Conservation (phyloP, 177 flowering plant genomes). For the Vitis hybrid region DNA sequence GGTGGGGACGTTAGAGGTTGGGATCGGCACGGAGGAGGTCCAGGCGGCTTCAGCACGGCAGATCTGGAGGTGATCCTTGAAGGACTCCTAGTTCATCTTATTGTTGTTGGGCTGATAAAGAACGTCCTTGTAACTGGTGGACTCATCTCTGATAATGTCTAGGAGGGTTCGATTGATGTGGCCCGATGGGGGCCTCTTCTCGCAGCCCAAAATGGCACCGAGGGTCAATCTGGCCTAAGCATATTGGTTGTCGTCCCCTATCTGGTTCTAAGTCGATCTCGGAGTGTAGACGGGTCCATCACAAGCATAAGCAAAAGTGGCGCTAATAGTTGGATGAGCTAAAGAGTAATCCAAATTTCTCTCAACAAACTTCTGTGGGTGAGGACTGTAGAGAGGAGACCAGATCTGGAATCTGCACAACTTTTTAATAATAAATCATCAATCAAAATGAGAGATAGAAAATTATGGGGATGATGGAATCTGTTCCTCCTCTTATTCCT, state of each 20-base stretch:
- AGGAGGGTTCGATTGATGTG: conserved; percentile 44
- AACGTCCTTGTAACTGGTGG: conserved; percentile 23
- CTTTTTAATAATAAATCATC: no score
- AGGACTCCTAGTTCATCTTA: conserved; percentile 47
- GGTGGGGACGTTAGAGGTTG: conserved; percentile 30
- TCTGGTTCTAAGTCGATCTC: conserved; percentile 32
- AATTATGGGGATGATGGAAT: background rate
- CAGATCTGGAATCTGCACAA: no score
- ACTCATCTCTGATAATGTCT: conserved; percentile 62
- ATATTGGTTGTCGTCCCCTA: conserved; percentile 15
- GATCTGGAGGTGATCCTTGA: conserved; percentile 54
- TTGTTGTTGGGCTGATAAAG: conserved; percentile 5
- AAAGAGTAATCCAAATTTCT: no score
- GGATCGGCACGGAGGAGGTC: conserved; percentile 31
- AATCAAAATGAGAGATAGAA: background rate
- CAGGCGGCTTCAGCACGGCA: conserved; percentile 48
- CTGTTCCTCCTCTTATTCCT: background rate
- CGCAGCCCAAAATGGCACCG: conserved; percentile 39
- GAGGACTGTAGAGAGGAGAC: fast-evolving
- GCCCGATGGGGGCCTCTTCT: conserved; percentile 9
- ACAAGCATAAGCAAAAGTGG: background rate
- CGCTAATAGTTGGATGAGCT: no score
- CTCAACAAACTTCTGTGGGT: no score
- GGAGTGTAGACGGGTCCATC: conserved; percentile 14
- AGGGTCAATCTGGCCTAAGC: conserved; percentile 39